These are phyloP conservation scores for Mycena haematopus DNA, from an alignment of 768 basidiomycete genomes.

Conservation along the genomic window DNA sequence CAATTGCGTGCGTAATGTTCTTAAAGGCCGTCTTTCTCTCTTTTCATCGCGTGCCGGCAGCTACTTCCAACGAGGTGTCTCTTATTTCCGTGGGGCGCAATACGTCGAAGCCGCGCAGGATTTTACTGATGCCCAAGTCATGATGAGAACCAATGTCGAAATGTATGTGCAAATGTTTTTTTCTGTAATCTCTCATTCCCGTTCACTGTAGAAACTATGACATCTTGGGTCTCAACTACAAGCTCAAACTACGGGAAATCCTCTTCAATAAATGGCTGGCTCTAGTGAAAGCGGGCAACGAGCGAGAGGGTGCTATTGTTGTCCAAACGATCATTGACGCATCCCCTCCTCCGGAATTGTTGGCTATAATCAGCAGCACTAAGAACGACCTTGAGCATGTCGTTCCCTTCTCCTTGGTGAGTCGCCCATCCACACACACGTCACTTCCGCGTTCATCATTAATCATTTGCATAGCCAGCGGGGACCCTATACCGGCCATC, in stretches of 20 bases:
- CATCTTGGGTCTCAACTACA: conserved; percentile 29
- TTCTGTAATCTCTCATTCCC: neutral
- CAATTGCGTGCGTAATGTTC: conserved; percentile 56
- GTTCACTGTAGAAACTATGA: conserved; percentile 23
- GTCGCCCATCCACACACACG: neutral
- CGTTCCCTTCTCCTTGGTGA: conserved; percentile 11
- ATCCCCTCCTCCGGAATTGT: neutral
- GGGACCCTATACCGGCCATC: conserved; percentile 30
- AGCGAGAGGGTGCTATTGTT: conserved; percentile 6
- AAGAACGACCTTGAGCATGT: neutral
- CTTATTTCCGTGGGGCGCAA: conserved; percentile 19
- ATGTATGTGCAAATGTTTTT: conserved; percentile 14
- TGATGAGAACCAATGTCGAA: conserved; percentile 29
- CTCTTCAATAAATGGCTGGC: conserved; percentile 29
- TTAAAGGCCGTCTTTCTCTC: neutral
- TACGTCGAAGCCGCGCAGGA: conserved; percentile 27
- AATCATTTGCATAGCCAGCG: conserved; percentile 17
- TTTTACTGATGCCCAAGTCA: conserved; percentile 24
- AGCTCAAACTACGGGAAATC: conserved; percentile 21
- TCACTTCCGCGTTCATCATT: neutral
- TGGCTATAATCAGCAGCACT: neutral
- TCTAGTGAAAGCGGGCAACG: conserved; percentile 10
- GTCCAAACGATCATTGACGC: conserved; percentile 6
- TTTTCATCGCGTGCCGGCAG: conserved; percentile 4
- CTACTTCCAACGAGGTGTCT: conserved; percentile 31